A percentile compares a stretch with the other conserved stretches of the same genome.
Conservation (phyloP, 140 eudicot genomes). For the Oenanthe javanica region DNA sequence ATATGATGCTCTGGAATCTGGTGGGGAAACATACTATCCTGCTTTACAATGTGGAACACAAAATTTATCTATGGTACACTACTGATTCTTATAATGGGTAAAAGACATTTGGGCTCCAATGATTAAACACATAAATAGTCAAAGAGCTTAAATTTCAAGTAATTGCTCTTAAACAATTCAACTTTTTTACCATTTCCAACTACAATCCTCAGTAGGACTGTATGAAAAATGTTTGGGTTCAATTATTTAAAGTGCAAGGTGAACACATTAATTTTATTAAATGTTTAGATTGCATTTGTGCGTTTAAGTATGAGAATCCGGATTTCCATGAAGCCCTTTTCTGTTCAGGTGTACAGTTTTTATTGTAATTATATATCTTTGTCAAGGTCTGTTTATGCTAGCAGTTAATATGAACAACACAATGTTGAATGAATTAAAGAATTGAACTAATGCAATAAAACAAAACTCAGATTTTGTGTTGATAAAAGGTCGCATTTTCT, state of each 20-base stretch:
- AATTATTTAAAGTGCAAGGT: background rate
- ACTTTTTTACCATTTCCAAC: background rate
- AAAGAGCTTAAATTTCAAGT: background rate
- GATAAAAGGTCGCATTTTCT: background rate
- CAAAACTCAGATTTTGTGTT: background rate
- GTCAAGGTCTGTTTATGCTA: background rate
- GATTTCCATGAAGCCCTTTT: background rate
- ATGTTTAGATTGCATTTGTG: background rate
- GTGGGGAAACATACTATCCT: conserved; percentile 83
- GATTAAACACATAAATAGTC: background rate
- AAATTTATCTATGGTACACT: conserved; percentile 63
- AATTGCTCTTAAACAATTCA: background rate
- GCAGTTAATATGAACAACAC: background rate
- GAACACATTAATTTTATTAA: background rate
- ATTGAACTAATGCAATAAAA: background rate
- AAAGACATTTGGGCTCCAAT: background rate
- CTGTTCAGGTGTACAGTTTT: background rate
- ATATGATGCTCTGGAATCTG: conserved; percentile 47
- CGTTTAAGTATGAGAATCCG: too few species aligned
- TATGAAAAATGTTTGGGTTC: background rate
- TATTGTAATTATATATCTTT: background rate
- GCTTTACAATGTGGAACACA: conserved; percentile 63
- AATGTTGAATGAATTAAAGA: background rate
- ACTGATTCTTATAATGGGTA: background rate
- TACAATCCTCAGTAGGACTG: background rate